Evolutionary conservation across 2,329 filamentous ascomycete species (phyloP).

Genomic region (Fusarium zealandicum): DNA sequence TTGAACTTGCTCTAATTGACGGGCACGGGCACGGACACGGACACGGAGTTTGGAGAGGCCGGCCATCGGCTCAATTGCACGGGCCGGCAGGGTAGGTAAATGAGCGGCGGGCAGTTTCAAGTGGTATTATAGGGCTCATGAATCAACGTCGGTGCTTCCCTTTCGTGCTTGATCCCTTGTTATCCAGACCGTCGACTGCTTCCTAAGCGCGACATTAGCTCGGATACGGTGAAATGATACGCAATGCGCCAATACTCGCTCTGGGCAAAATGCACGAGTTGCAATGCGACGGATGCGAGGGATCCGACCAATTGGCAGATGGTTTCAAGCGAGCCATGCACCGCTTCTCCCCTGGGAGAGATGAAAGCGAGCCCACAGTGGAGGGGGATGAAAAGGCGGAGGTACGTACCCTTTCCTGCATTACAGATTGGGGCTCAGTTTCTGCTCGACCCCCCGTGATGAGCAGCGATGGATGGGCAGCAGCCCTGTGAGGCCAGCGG

Average conservation of each 20-base stretch:
- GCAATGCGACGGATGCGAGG: constrained; percentile 14
- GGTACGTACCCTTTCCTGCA: constrained; percentile 25
- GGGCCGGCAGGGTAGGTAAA: constrained; percentile 19
- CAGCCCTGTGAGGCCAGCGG: constrained; percentile 40
- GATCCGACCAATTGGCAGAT: not conserved
- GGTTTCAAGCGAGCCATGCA: no score
- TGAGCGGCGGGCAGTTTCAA: constrained; percentile 27
- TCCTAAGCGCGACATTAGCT: not conserved
- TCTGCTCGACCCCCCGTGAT: no score
- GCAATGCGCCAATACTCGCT: no score
- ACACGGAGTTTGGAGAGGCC: constrained; percentile 25
- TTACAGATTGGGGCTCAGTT: constrained; percentile 22
- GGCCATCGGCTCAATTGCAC: constrained; percentile 15
- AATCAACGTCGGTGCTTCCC: not conserved
- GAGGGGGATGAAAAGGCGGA: constrained; percentile 32
- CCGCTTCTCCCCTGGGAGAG: no score
- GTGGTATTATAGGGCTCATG: constrained; percentile 14
- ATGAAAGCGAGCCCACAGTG: not conserved
- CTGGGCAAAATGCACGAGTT: no score
- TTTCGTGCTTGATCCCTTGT: no score
- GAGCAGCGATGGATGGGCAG: constrained; percentile 23
- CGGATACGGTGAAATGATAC: no score
- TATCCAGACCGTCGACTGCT: not conserved
- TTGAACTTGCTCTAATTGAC: no score
- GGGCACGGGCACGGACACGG: constrained; percentile 18